Conservation (phyloP, 176 grass and related monocot species). For the Cenchrus americanus region DNA sequence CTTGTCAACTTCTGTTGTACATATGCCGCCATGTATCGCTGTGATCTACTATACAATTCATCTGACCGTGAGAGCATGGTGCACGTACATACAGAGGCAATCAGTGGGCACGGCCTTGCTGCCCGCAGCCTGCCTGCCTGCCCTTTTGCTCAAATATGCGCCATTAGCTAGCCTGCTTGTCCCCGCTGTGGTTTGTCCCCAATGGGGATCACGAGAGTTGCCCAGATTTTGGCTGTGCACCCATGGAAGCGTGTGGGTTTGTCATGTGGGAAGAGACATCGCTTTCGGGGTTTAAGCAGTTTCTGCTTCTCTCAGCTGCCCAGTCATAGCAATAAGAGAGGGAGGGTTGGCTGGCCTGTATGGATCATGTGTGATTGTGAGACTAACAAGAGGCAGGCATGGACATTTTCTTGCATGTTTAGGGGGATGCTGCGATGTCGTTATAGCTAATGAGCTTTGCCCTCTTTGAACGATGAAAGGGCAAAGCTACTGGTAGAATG, state of each 20-base stretch:
- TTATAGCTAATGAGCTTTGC: conserved; percentile 30
- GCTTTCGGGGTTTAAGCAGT: conserved; percentile 47
- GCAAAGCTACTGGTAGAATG: conserved; percentile 5
- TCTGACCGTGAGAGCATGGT: conserved; percentile 42
- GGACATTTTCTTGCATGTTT: conserved; percentile 32
- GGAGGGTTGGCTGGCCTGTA: neutral
- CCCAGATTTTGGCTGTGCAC: conserved; percentile 61
- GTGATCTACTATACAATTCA: conserved; percentile 42
- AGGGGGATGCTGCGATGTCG: conserved; percentile 28
- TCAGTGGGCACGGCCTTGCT: conserved; percentile 47
- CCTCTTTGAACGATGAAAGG: conserved; percentile 28
- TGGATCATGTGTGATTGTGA: conserved; percentile 22
- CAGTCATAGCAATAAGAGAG: conserved; percentile 28
- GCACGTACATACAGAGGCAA: conserved; percentile 29
- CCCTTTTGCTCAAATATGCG: conserved; percentile 31
- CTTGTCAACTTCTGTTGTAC: conserved; percentile 30
- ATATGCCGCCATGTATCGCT: conserved; percentile 38
- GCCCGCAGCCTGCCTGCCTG: conserved; percentile 28
- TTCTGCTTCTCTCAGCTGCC: conserved; percentile 31
- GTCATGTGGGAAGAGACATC: conserved; percentile 48
- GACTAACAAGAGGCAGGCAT: conserved; percentile 3
- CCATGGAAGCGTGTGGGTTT: conserved; percentile 49
- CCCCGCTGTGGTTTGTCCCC: conserved; percentile 45
- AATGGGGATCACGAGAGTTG: conserved; percentile 64
- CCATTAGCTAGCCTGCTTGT: conserved; percentile 48